These are phyloP conservation scores for Axilococcus clingmanii DNA, from an alignment of 139 green algal species.

Conservation along the genomic window DNA sequence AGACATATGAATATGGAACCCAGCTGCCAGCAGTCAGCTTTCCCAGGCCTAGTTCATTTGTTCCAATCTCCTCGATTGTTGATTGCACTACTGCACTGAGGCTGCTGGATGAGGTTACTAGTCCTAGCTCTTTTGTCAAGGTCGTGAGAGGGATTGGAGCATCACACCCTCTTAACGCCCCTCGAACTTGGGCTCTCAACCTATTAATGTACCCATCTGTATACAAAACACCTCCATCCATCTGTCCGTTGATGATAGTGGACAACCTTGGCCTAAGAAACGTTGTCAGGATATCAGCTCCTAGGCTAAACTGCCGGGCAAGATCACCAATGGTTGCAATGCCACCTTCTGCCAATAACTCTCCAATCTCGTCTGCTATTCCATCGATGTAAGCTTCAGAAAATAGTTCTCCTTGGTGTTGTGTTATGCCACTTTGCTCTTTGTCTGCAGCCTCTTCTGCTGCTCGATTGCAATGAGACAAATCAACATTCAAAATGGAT, in stretches of 20 bases:
- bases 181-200: constrained; percentile 69
- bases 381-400: constrained; percentile 69
- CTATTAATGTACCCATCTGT: constrained; percentile 65
- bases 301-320: constrained; percentile 64
- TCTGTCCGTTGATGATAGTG: constrained; percentile 48
- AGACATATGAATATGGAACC: constrained; percentile 49
- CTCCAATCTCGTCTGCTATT: constrained; percentile 73
- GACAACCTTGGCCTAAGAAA: constrained; percentile 42
- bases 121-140: constrained; percentile 27
- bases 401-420: constrained; percentile 80
- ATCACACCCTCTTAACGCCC: constrained; percentile 56
- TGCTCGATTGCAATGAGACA: constrained; percentile 55
- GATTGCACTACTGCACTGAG: constrained; percentile 13
- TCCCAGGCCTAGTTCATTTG: constrained; percentile 40
- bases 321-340: constrained; percentile 59
- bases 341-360: constrained; percentile 57
- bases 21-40: constrained; percentile 52
- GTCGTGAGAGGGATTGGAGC: constrained; percentile 32
- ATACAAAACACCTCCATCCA: constrained; percentile 75
- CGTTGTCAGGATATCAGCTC: constrained; percentile 59
- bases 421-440: constrained; percentile 23
- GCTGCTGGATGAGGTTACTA: constrained; percentile 9
- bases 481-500: constrained; percentile 62
- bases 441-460: constrained; percentile 13
- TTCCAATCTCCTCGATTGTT: constrained; percentile 38